phyloP scores from a whole-genome alignment of 345 rosid genomes.

The Heritiera fomes region DNA sequence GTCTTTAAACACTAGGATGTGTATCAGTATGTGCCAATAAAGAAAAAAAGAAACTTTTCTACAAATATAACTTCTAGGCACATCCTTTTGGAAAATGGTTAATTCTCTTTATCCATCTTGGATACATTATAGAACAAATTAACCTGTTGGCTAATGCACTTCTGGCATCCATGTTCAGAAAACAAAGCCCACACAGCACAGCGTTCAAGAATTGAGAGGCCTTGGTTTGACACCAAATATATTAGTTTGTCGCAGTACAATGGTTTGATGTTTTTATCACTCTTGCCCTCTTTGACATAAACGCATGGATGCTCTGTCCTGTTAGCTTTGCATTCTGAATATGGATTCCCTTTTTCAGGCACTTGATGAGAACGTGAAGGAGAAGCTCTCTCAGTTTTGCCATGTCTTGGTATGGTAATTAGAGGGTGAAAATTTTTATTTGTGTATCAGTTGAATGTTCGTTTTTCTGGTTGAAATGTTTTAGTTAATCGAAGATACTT shows the following conservation, averaged over 20 bases:
- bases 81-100: neutral
- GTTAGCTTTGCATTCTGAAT: conserved; percentile 27
- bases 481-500: conserved; percentile 6
- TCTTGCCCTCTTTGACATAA: neutral
- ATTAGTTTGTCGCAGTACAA: conserved; percentile 89
- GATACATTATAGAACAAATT: neutral
- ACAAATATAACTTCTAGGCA: neutral
- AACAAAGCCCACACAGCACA: conserved; percentile 99
- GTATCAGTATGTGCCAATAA: neutral
- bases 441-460: conserved; percentile 5
- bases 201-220: conserved; percentile 82
- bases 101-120: neutral
- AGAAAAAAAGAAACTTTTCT: neutral
- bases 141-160: neutral
- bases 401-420: conserved; percentile 68
- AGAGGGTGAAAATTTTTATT: neutral
- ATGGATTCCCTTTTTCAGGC: conserved; percentile 49
- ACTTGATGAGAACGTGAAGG: conserved; percentile 81
- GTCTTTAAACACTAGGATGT: neutral
- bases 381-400: conserved; percentile 89
- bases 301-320: neutral
- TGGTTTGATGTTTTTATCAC: conserved; percentile 40
- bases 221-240: conserved; percentile 86
- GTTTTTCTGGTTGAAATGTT: neutral
- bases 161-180: conserved; percentile 45